Conservation (phyloP, 2,329 filamentous ascomycete species). For the Aspergillus caelatus region DNA sequence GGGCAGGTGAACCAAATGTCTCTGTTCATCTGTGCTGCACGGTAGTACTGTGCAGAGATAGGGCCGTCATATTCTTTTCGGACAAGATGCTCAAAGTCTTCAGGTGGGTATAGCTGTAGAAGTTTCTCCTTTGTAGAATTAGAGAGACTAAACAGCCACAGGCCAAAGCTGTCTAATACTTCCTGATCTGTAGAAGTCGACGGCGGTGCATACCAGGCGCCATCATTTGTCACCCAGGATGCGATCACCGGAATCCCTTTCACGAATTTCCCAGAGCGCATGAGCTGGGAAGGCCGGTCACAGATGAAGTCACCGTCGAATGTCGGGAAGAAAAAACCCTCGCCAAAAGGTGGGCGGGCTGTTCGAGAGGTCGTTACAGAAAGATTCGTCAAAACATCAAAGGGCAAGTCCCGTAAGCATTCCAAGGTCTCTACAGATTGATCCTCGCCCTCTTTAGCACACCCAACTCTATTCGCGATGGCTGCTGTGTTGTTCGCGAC, state of each 20-base stretch:
- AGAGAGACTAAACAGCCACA: slow-evolving; percentile 18
- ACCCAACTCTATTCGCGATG: slow-evolving; percentile 22
- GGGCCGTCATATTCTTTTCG: slow-evolving; percentile 7
- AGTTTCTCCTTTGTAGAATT: slow-evolving; percentile 23
- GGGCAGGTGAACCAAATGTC: slow-evolving; percentile 39
- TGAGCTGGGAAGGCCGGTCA: slow-evolving; percentile 28
- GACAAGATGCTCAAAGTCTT: slow-evolving; percentile 20
- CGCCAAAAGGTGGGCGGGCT: slow-evolving; percentile 22
- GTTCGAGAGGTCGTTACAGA: slow-evolving; percentile 27
- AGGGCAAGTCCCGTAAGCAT: slow-evolving; percentile 20
- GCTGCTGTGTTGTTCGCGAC: slow-evolving; percentile 27
- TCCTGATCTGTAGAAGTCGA: slow-evolving; percentile 19
- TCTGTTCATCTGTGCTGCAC: slow-evolving; percentile 36
- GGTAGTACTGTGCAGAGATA: slow-evolving; percentile 36
- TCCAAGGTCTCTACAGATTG: slow-evolving; percentile 20
- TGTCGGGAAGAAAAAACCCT: slow-evolving; percentile 24
- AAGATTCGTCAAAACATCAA: slow-evolving; percentile 26
- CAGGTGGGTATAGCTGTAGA: slow-evolving; percentile 20
- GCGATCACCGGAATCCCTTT: slow-evolving; percentile 20
- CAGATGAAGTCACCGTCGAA: slow-evolving; percentile 31
- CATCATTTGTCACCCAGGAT: slow-evolving; percentile 25
- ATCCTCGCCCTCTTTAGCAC: slow-evolving; percentile 5
- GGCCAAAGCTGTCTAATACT: slow-evolving; percentile 20
- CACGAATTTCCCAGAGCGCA: slow-evolving; percentile 27
- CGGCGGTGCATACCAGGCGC: slow-evolving; percentile 21